phyloP scores from a whole-genome alignment of 306 rosid genomes.

The Astragalus glycyphyllos region DNA sequence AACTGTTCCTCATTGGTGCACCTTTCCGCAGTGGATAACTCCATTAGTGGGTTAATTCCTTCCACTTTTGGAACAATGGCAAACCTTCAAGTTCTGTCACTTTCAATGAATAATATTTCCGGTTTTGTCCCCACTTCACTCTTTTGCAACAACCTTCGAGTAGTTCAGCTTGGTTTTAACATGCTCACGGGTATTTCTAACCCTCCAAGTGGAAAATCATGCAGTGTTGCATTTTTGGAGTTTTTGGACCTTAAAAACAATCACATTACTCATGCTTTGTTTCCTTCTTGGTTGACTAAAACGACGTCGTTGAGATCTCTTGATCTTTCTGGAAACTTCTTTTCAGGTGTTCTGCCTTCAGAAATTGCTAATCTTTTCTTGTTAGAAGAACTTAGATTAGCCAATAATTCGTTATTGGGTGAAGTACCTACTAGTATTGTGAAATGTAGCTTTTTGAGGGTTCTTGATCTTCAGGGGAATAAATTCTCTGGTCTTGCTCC shows the following conservation, averaged over 20 bases:
- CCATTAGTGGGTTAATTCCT: constrained; percentile 69
- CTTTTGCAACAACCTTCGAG: constrained; percentile 56
- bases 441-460: constrained; percentile 57
- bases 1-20: constrained; percentile 71
- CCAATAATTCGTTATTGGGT: constrained; percentile 64
- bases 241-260: constrained; percentile 60
- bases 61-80: constrained; percentile 63
- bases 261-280: constrained; percentile 48
- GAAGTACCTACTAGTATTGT: constrained; percentile 61
- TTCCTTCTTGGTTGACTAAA: constrained; percentile 71
- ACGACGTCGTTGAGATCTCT: constrained; percentile 54
- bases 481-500: constrained; percentile 62
- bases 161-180: constrained; percentile 62
- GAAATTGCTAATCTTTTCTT: constrained; percentile 55
- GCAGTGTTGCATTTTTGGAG: constrained; percentile 54
- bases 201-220: constrained; percentile 53
- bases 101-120: constrained; percentile 59
- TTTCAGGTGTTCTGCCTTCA: constrained; percentile 58
- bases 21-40: constrained; percentile 64
- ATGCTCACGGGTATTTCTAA: constrained; percentile 65
- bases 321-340: constrained; percentile 74
- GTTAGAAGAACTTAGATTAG: constrained; percentile 57
- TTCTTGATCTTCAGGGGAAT: constrained; percentile 70
- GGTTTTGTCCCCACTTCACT: constrained; percentile 71
- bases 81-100: constrained; percentile 69